A percentile compares a stretch with the other conserved stretches of the same genome.
Evolutionary conservation across 495 filamentous ascomycete genomes (phyloP).

Genomic region (Rostrohypoxylon terebratum): DNA sequence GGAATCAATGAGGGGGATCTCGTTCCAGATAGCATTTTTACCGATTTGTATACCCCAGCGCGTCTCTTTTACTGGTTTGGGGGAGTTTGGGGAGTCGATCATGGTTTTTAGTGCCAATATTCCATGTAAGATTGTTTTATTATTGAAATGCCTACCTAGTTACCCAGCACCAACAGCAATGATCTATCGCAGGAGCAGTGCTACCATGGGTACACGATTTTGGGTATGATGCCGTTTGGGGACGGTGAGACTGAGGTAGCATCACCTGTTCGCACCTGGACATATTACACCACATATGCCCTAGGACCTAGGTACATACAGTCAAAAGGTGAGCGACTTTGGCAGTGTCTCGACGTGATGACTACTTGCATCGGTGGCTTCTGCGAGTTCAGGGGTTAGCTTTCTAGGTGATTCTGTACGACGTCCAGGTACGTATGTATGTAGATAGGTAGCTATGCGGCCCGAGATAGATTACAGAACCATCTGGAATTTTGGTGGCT

Average conservation of each 20-base stretch:
- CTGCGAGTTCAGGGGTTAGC: not conserved
- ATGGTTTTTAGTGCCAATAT: conserved; percentile 10
- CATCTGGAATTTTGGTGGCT: not conserved
- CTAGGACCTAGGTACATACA: conserved; percentile 9
- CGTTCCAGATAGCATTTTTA: conserved; percentile 11
- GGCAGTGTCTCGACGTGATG: not conserved
- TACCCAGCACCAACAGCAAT: not conserved
- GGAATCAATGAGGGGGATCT: not conserved
- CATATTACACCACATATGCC: conserved; percentile 6
- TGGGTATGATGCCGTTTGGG: conserved; percentile 3
- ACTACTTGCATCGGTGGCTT: not conserved
- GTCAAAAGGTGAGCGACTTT: not conserved
- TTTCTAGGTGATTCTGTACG: conserved; percentile 5
- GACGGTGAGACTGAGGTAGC: conserved; percentile 10
- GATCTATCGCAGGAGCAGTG: conserved; percentile 1
- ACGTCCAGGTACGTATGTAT: too few species aligned
- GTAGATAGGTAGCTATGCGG: too few species aligned
- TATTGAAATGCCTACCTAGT: not conserved
- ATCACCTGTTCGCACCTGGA: not conserved
- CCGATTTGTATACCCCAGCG: conserved; percentile 29
- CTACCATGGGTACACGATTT: not conserved
- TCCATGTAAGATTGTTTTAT: conserved; percentile 11
- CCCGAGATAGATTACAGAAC: not conserved
- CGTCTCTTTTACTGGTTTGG: conserved; percentile 13
- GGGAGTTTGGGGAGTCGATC: conserved; percentile 15